Evolutionary conservation across 768 basidiomycete genomes (phyloP), one percentile per base, ranked within the genome.

Genomic region (Mycena crocata): DNA sequence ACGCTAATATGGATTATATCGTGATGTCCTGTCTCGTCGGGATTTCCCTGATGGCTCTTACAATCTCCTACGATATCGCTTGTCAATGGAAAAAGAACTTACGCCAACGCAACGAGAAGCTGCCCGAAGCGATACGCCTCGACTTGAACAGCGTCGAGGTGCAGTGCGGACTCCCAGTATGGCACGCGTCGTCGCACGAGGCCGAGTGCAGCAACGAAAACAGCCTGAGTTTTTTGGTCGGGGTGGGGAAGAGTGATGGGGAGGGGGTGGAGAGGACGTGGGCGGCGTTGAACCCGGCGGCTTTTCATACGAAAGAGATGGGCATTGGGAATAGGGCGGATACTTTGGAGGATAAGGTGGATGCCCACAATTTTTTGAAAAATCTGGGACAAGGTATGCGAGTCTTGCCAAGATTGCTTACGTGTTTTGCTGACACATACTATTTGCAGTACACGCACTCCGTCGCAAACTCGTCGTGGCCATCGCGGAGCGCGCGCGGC

Each of bases 341-440:
- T 26, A 74, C 74, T 0, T 62, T 85, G 1, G 80, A 86, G 46
- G 79, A 83, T 19, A n/a, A n/a, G n/a, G n/a, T n/a, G n/a, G n/a
- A n/a, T n/a, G n/a, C n/a, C n/a, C n/a, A n/a, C n/a, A n/a, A n/a
- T n/a, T n/a, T n/a, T n/a, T n/a, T n/a, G n/a, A n/a, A n/a, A n/a
- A n/a, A n/a, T n/a, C n/a, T n/a, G n/a, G n/a, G n/a, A n/a, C n/a
- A n/a, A n/a, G n/a, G n/a, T n/a, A n/a, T n/a, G n/a, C n/a, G n/a
- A n/a, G n/a, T n/a, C n/a, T n/a, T n/a, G n/a, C n/a, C n/a, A n/a
- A n/a, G n/a, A n/a, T n/a, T n/a, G n/a, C n/a, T n/a, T n/a, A n/a
- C n/a, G n/a, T n/a, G n/a, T n/a, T n/a, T n/a, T n/a, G n/a, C n/a
- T n/a, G n/a, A n/a, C n/a, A n/a, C n/a, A n/a, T n/a, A n/a, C n/a